Conservation (phyloP, 805 yeast genomes). For the Soucietia sequanensis region DNA sequence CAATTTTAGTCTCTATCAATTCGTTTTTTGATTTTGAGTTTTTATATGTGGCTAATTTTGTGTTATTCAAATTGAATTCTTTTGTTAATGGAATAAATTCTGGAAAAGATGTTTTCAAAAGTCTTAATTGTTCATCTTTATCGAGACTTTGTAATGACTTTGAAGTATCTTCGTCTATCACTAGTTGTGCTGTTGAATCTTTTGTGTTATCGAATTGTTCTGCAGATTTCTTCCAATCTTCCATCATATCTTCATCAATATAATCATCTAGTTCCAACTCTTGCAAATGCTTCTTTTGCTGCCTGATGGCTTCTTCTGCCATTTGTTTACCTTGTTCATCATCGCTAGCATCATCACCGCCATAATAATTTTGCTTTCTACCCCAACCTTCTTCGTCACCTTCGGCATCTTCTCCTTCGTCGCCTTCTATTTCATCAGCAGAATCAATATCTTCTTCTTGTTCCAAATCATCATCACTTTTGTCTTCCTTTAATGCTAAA, state of each 20-base stretch:
- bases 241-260: constrained; percentile 70
- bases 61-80: constrained; percentile 44
- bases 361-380: constrained; percentile 49
- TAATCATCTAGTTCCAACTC: constrained; percentile 66
- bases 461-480: constrained; percentile 45
- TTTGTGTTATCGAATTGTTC: constrained; percentile 42
- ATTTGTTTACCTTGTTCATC: constrained; percentile 75
- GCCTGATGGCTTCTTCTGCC: constrained; percentile 83
- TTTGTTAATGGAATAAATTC: constrained; percentile 76
- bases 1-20: constrained; percentile 49
- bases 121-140: constrained; percentile 48
- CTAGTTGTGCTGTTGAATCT: constrained; percentile 19
- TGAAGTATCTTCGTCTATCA: constrained; percentile 37
- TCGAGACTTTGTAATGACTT: constrained; percentile 37
- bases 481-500: constrained; percentile 10
- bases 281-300: constrained; percentile 71
- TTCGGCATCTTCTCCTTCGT: constrained; percentile 24
- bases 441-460: constrained; percentile 41
- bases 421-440: constrained; percentile 25
- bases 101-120: constrained; percentile 68
- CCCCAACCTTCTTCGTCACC: constrained; percentile 43
- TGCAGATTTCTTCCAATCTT: constrained; percentile 68
- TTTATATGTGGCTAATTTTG: constrained; percentile 10
- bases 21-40: constrained; percentile 23
- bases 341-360: constrained; percentile 67